Conservation (phyloP, 108 stramenopile genomes). For the Cyclotella atomus region DNA sequence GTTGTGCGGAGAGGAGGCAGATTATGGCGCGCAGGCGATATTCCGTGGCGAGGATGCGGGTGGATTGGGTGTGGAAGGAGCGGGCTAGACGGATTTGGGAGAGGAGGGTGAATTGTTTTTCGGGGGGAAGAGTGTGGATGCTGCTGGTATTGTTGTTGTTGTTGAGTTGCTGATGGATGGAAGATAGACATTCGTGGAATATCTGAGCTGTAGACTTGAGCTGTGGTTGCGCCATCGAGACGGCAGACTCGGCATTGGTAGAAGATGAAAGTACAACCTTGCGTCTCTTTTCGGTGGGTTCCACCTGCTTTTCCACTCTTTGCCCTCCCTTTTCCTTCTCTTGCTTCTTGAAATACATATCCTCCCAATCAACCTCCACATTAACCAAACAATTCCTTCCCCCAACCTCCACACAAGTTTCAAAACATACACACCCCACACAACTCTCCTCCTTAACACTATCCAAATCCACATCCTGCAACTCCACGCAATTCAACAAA, state of each 20-base stretch:
- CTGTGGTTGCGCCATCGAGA: not conserved
- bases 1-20: constrained; percentile 73
- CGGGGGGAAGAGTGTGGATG: constrained; percentile 50
- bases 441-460: constrained; percentile 45
- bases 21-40: constrained; percentile 76
- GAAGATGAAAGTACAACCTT: not conserved
- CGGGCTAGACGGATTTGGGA: constrained; percentile 74
- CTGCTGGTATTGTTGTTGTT: not conserved
- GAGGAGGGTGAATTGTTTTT: constrained; percentile 78
- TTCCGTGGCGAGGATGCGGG: constrained; percentile 71
- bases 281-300: constrained; percentile 34
- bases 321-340: not conserved
- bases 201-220: constrained; percentile 55
- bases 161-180: constrained; percentile 16
- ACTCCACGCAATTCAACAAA: constrained; percentile 70
- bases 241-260: not conserved
- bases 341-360: constrained; percentile 18
- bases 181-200: constrained; percentile 39
- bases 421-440: no score
- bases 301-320: not conserved
- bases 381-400: constrained; percentile 19
- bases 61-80: constrained; percentile 64
- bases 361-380: constrained; percentile 18
- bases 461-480: constrained; percentile 56
- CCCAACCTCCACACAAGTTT: no score